Base-by-base conservation (phyloP, 306 rosid species). In the Begonia loranthoides region DNA sequence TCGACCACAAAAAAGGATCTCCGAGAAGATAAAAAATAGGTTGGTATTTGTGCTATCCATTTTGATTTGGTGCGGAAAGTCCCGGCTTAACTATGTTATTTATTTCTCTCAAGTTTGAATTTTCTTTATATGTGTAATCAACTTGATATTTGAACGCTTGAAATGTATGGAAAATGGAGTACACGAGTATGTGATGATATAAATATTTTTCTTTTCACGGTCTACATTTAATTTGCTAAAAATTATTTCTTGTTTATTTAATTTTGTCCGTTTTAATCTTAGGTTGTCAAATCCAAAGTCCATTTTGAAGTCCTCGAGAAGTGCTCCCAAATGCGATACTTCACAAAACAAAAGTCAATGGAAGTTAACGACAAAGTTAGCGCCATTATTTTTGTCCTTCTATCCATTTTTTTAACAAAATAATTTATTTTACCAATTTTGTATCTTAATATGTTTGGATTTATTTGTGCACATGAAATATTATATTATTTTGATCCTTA, bases 321-420 rank as follows among this genome's bases (percentile, higher is more conserved):
- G 60, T 71, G 64, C 73, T 65, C 57, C 80, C 19, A 54, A 66
- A 57, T 58, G 52, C 58, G 51, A 65, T 46, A 69, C 87, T 57
- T 66, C 86, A 14, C 74, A 63, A 66, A 70, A 62, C 60, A 86
- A 74, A 70, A 75, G 66, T 70, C 88, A 66, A 21, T 86, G 94
- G 99, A 86, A 73, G 76, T 72, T 86, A 69, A 74, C 87, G 39
- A 86, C 74, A n/a, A 90, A 51, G 49, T 66, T 45, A 39, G 62
- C 41, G 10, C 52, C 41, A 28, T 51, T 61, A 15, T 28, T 28
- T 28, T 28, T 28, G 36, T 28, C 45, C 54, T 46, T 12, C 50
- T 51, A 38, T 59, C 10, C 43, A 11, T 67, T 52, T 63, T 51
- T 52, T 13, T 28, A 50, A 56, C 2, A 24, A 19, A 39, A 47